Conservation (phyloP, 257 asterid species). For the Leptodermis oblonga region DNA sequence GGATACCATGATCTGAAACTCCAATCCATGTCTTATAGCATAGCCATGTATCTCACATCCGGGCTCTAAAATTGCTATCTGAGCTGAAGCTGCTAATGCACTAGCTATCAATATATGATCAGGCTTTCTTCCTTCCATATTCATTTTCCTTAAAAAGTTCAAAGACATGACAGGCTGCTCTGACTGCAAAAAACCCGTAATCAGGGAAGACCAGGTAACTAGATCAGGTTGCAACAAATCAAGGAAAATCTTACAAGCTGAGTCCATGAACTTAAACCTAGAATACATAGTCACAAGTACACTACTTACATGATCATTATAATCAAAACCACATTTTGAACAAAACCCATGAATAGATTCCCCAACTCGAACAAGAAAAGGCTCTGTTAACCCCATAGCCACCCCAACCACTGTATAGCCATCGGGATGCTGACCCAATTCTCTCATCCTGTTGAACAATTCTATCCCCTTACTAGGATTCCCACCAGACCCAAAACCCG, state of each 20-base stretch:
- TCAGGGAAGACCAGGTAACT: slow-evolving; percentile 78
- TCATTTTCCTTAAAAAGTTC: slow-evolving; percentile 44
- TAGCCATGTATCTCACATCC: slow-evolving; percentile 76
- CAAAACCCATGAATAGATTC: slow-evolving; percentile 57
- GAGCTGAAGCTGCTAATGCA: slow-evolving; percentile 50
- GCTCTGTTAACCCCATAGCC: slow-evolving; percentile 32
- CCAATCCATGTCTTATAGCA: slow-evolving; percentile 47
- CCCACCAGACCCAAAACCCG: slow-evolving; percentile 51
- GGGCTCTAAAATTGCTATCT: slow-evolving; percentile 39
- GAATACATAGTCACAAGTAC: slow-evolving; percentile 64
- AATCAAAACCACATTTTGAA: slow-evolving; percentile 47
- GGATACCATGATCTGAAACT: slow-evolving; percentile 42
- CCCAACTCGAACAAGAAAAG: slow-evolving; percentile 26
- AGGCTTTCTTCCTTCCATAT: slow-evolving; percentile 27
- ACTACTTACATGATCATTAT: slow-evolving; percentile 54
- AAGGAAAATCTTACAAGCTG: slow-evolving; percentile 43
- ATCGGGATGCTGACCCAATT: slow-evolving; percentile 49
- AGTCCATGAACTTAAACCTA: slow-evolving; percentile 41
- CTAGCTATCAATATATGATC: slow-evolving; percentile 55
- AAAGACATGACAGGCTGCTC: slow-evolving; percentile 45
- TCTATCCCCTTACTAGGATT: slow-evolving; percentile 39
- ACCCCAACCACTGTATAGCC: slow-evolving; percentile 70
- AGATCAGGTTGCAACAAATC: slow-evolving; percentile 50
- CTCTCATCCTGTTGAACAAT: slow-evolving; percentile 46
- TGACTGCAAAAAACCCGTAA: slow-evolving; percentile 49